A percentile compares a stretch with the other conserved stretches of the same genome.
Evolutionary conservation across 306 rosid genomes (phyloP).

Genomic region (Sesbania bispinosa): DNA sequence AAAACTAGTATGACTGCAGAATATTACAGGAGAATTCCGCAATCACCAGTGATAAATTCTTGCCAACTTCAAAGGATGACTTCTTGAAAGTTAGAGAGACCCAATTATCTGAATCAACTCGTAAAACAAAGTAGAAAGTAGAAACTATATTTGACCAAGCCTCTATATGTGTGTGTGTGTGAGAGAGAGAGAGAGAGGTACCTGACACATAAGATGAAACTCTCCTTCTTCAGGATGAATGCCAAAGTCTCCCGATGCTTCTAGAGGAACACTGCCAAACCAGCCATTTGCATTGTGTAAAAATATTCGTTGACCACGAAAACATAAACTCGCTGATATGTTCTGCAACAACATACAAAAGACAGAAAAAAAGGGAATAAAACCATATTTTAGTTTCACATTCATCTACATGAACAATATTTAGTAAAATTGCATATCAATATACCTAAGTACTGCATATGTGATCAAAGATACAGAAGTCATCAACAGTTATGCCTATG

Average conservation of each 20-base stretch:
- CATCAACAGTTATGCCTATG: conserved; percentile 3
- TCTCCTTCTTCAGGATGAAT: conserved; percentile 96
- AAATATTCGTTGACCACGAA: conserved; percentile 94
- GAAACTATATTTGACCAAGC: conserved; percentile 8
- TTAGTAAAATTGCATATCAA: not conserved
- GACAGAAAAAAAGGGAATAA: not conserved
- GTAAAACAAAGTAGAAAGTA: no score
- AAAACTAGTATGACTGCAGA: conserved; percentile 7
- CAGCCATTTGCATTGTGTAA: conserved; percentile 91
- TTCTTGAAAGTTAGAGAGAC: not conserved
- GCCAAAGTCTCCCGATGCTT: conserved; percentile 98
- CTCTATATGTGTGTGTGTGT: not conserved
- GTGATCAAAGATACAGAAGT: conserved; percentile 1
- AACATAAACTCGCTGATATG: conserved; percentile 66
- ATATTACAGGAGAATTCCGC: not conserved
- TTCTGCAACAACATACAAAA: conserved; percentile 65
- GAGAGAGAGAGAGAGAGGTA: conserved; percentile 16
- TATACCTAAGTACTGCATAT: not conserved
- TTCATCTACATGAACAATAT: not conserved
- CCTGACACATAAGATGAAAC: conserved; percentile 99
- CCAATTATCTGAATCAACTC: not conserved
- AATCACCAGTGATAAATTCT: not conserved
- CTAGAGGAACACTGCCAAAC: conserved; percentile 87
- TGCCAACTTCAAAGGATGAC: not conserved
- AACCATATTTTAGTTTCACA: conserved; percentile 19